Percentiles rank a stretch among this genome's conserved stretches.
Evolutionary conservation across 139 green algal genomes (phyloP).

Genomic region (Picochlorum sp.): DNA sequence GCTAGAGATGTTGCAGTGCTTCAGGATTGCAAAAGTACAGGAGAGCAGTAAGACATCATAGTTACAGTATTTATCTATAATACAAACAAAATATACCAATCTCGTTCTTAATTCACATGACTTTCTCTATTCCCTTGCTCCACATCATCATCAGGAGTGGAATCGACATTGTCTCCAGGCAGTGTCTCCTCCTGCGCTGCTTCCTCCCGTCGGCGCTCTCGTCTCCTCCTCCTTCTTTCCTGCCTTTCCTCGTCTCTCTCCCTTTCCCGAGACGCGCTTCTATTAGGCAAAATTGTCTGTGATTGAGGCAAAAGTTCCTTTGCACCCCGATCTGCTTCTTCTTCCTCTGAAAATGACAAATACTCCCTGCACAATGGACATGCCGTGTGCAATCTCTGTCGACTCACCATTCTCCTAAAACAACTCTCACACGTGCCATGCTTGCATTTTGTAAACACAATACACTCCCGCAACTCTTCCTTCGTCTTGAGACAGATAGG

Average conservation of each 20-base stretch:
- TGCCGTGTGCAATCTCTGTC: constrained; percentile 2
- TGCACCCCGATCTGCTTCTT: constrained; percentile 2
- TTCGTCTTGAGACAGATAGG: constrained; percentile 6
- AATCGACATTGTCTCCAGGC: too few species aligned
- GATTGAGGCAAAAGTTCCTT: background rate
- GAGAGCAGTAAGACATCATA: constrained; percentile 1
- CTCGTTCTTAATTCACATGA: too few species aligned
- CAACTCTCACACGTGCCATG: constrained; percentile 7
- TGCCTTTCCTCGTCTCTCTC: background rate
- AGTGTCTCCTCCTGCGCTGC: too few species aligned
- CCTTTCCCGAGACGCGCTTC: too few species aligned
- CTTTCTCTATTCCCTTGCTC: too few species aligned
- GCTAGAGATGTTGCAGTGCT: constrained; percentile 30
- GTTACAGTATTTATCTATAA: background rate
- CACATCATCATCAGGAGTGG: too few species aligned
- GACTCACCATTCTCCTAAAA: constrained; percentile 7
- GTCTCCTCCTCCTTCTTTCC: background rate
- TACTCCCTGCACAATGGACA: constrained; percentile 1
- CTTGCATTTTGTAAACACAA: constrained; percentile 9
- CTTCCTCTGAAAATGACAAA: background rate
- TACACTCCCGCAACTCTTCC: background rate
- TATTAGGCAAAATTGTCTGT: too few species aligned
- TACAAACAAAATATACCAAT: background rate
- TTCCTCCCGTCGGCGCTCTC: too few species aligned
- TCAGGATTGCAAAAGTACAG: constrained; percentile 1